Conservation (phyloP, 139 green algal genomes). For the Ettlia oleoabundans region DNA sequence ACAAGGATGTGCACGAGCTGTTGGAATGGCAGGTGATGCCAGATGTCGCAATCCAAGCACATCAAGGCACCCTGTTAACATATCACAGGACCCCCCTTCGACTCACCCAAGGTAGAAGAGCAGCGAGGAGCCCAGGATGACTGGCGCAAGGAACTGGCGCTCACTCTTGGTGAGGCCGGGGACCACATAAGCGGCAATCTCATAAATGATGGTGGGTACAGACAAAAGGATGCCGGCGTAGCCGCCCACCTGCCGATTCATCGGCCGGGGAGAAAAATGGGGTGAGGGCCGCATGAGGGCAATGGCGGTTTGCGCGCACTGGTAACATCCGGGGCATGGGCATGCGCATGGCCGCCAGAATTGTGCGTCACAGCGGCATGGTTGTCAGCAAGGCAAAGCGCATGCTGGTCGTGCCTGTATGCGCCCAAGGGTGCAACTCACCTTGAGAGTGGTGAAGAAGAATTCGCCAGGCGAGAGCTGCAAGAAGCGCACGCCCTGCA, state of each 20-base stretch:
- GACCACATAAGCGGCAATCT: constrained; percentile 96
- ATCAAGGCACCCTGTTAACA: too few species aligned
- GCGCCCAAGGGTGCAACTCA: too few species aligned
- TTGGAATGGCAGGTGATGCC: too few species aligned
- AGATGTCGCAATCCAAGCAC: too few species aligned
- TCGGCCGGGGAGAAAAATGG: neutral
- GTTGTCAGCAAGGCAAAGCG: too few species aligned
- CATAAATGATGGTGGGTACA: constrained; percentile 94
- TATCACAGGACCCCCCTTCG: neutral
- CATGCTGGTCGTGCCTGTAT: too few species aligned
- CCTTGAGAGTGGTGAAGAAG: constrained; percentile 99
- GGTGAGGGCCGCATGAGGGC: neutral
- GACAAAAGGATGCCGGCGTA: constrained; percentile 94
- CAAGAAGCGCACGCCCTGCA: constrained; percentile 95
- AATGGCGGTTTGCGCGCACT: too few species aligned
- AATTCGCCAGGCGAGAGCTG: constrained; percentile 98
- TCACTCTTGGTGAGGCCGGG: constrained; percentile 93
- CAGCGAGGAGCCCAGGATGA: constrained; percentile 95
- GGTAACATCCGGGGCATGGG: too few species aligned
- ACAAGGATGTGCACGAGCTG: neutral
- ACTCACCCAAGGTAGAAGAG: constrained; percentile 93
- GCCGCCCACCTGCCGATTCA: constrained; percentile 83
- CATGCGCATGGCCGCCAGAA: too few species aligned
- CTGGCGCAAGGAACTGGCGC: constrained; percentile 89
- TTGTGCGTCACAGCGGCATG: too few species aligned